Conservation (phyloP, 2,329 filamentous ascomycete species). For the Aspergillus alliaceus region DNA sequence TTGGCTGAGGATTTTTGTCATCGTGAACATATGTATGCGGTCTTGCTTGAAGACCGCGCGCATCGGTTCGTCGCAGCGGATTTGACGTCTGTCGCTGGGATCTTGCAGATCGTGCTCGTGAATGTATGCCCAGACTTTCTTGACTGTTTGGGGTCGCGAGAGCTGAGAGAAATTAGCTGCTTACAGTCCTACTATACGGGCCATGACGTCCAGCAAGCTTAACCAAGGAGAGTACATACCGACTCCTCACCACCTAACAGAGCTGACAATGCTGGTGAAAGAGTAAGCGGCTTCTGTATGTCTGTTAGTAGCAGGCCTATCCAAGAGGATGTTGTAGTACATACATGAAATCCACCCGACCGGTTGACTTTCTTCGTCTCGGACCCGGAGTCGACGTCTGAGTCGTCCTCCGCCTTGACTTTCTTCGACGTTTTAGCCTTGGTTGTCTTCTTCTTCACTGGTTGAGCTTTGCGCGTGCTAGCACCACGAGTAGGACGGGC, state of each 20-base stretch:
- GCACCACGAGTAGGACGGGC: constrained; percentile 76
- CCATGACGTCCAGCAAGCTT: neutral
- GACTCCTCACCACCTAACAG: constrained; percentile 46
- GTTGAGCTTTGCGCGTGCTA: constrained; percentile 57
- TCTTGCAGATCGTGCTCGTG: constrained; percentile 86
- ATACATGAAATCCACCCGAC: constrained; percentile 85
- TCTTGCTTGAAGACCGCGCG: constrained; percentile 88
- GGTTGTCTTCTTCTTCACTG: constrained; percentile 62
- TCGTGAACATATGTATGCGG: constrained; percentile 96
- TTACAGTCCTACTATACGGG: neutral
- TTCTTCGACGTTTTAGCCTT: constrained; percentile 61
- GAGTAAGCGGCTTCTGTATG: constrained; percentile 46
- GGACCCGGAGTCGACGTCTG: constrained; percentile 67
- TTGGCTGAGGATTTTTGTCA: constrained; percentile 93
- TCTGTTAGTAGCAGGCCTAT: constrained; percentile 1
- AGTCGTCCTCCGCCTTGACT: constrained; percentile 76
- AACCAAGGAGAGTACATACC: constrained; percentile 30
- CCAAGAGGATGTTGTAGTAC: neutral
- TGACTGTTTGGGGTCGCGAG: constrained; percentile 91
- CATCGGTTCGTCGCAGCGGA: constrained; percentile 88
- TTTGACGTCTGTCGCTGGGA: constrained; percentile 86
- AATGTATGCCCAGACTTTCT: constrained; percentile 95
- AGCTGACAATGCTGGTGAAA: constrained; percentile 46
- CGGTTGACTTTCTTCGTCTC: constrained; percentile 64
- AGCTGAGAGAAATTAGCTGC: constrained; percentile 56